Conservation (phyloP, 2,329 filamentous ascomycete species). For the Madurella mycetomatis region DNA sequence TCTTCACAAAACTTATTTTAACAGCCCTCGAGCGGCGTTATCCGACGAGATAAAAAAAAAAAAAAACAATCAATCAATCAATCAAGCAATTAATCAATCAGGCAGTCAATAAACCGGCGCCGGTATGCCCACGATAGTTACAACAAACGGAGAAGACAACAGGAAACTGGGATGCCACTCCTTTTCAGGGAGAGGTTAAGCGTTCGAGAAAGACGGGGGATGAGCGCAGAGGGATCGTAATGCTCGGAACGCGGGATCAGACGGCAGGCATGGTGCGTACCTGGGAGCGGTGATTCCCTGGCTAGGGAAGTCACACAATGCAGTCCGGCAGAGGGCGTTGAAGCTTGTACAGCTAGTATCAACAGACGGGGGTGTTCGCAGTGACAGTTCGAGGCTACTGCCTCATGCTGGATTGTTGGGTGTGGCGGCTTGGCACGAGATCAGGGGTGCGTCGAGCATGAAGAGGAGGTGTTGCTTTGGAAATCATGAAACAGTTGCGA, state of each 20-base stretch:
- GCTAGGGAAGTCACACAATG: constrained; percentile 9
- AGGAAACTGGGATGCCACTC: background rate
- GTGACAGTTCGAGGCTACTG: background rate
- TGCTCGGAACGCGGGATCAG: background rate
- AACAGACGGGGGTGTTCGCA: constrained; percentile 2
- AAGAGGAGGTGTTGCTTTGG: constrained; percentile 12
- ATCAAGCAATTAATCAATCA: too few species aligned
- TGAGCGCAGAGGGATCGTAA: background rate
- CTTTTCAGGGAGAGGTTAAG: constrained; percentile 1
- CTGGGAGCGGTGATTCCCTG: constrained; percentile 14
- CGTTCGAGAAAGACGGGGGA: background rate
- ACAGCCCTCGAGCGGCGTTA: background rate
- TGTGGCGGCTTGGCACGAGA: constrained; percentile 12
- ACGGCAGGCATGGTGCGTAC: constrained; percentile 11
- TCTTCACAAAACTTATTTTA: background rate
- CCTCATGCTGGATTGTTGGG: constrained; percentile 1
- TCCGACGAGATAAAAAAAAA: background rate
- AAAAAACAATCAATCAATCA: too few species aligned
- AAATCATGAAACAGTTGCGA: constrained; percentile 23
- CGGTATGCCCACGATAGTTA: background rate
- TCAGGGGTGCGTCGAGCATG: constrained; percentile 13
- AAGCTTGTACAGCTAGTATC: background rate
- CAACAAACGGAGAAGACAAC: too few species aligned
- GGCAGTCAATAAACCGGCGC: background rate
- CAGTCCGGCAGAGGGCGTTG: constrained; percentile 2